These are phyloP conservation scores for Aeschynomene evenia DNA, from an alignment of 306 rosid genomes.

Conservation along the genomic window DNA sequence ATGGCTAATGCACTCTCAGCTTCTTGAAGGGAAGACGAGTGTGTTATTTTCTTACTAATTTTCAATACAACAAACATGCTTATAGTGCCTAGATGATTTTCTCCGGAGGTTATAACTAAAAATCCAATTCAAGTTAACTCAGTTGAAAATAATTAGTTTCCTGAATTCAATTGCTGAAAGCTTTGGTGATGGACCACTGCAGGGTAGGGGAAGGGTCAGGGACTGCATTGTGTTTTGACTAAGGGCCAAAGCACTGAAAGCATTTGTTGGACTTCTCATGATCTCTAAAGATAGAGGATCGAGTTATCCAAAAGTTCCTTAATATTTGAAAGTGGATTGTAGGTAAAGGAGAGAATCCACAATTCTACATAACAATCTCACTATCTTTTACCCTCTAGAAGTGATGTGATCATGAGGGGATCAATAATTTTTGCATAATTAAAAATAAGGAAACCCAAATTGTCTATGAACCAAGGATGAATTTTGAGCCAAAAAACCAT, in stretches of 20 bases:
- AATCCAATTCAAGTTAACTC: not conserved
- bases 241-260: too few species aligned
- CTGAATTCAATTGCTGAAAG: not conserved
- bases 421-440: too few species aligned
- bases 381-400: not conserved
- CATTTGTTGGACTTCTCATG: not conserved
- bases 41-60: not conserved
- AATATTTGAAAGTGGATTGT: not conserved
- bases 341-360: not conserved
- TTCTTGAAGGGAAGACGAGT: not conserved
- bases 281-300: not conserved
- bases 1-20: not conserved
- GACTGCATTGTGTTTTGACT: too few species aligned
- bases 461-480: too few species aligned
- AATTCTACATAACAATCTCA: not conserved
- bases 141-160: not conserved
- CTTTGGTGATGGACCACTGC: not conserved
- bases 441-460: too few species aligned
- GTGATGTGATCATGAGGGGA: too few species aligned
- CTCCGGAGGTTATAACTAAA: not conserved
- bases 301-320: not conserved
- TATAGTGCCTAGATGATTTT: not conserved
- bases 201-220: too few species aligned
- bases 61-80: not conserved
- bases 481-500: too few species aligned